Conservation (phyloP, 129 eudicot species). For the Logfia minima region DNA sequence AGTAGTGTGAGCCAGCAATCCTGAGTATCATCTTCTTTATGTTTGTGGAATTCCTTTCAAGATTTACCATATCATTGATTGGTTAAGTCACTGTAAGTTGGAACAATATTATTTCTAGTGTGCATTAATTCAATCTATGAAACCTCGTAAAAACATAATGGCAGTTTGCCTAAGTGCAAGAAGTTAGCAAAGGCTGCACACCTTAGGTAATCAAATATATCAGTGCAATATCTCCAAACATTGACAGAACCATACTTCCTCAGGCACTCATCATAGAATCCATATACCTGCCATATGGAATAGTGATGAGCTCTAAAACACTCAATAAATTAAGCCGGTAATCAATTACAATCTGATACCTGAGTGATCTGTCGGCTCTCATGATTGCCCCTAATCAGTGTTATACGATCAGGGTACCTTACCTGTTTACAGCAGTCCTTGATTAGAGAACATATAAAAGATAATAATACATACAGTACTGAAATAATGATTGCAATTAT, state of each 20-base stretch:
- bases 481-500: background rate
- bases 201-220: slow-evolving; percentile 94
- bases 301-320: slow-evolving; percentile 19
- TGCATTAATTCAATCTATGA: background rate
- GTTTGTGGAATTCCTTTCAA: background rate
- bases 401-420: slow-evolving; percentile 95
- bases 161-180: background rate
- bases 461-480: slow-evolving; percentile 9
- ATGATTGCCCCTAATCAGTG: slow-evolving; percentile 94
- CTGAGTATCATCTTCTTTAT: background rate
- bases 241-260: slow-evolving; percentile 95
- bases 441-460: slow-evolving; percentile 22
- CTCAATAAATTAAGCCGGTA: background rate
- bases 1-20: background rate
- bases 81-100: background rate
- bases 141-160: background rate
- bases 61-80: background rate
- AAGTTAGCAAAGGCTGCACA: slow-evolving; percentile 28
- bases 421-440: slow-evolving; percentile 55
- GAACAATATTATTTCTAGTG: background rate
- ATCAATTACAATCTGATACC: slow-evolving; percentile 41
- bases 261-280: slow-evolving; percentile 96
- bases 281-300: slow-evolving; percentile 70
- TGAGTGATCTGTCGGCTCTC: slow-evolving; percentile 99
- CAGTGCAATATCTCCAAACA: slow-evolving; percentile 99